phyloP scores from a whole-genome alignment of 1,284 basidiomycete genomes.

The Takashimella koratensis region DNA sequence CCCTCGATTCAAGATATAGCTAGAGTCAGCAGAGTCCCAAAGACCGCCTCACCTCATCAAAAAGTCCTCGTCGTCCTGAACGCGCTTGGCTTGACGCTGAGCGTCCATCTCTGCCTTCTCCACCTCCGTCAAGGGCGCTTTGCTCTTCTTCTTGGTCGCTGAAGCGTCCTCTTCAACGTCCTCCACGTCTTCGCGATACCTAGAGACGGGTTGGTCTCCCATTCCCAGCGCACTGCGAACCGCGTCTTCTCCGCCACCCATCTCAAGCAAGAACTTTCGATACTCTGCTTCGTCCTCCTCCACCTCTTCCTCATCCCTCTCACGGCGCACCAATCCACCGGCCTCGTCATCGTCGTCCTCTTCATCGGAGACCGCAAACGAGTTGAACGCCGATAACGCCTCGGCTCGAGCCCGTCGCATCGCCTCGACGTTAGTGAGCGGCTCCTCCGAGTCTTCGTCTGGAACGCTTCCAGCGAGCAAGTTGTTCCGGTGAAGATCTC shows the following conservation, averaged over 20 bases:
- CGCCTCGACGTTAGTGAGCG: conserved; percentile 73
- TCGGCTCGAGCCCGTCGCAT: conserved; percentile 72
- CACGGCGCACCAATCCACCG: conserved; percentile 56
- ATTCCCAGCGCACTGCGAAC: conserved; percentile 56
- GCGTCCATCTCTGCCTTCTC: conserved; percentile 56
- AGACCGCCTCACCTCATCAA: conserved; percentile 71
- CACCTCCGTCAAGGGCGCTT: conserved; percentile 37
- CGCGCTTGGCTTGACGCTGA: conserved; percentile 25
- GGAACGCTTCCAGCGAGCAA: conserved; percentile 35
- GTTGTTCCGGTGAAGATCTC: conserved; percentile 51
- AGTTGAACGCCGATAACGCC: conserved; percentile 68
- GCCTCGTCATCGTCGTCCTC: conserved; percentile 54
- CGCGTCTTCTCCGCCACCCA: conserved; percentile 70
- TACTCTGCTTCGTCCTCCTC: conserved; percentile 77
- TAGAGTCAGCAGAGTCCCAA: conserved; percentile 41
- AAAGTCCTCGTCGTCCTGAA: conserved; percentile 59
- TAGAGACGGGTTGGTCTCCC: conserved; percentile 25
- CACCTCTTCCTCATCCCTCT: conserved; percentile 64
- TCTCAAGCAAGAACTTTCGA: conserved; percentile 66
- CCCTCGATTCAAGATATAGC: conserved; percentile 90
- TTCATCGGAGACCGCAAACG: conserved; percentile 39
- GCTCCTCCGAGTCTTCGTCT: conserved; percentile 25
- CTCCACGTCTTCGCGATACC: conserved; percentile 26
- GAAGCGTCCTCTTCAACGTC: conserved; percentile 67
- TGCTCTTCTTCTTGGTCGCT: conserved; percentile 67